These are phyloP conservation scores for Claviceps paspali DNA, from an alignment of 2,329 filamentous ascomycete genomes.

Conservation along the genomic window DNA sequence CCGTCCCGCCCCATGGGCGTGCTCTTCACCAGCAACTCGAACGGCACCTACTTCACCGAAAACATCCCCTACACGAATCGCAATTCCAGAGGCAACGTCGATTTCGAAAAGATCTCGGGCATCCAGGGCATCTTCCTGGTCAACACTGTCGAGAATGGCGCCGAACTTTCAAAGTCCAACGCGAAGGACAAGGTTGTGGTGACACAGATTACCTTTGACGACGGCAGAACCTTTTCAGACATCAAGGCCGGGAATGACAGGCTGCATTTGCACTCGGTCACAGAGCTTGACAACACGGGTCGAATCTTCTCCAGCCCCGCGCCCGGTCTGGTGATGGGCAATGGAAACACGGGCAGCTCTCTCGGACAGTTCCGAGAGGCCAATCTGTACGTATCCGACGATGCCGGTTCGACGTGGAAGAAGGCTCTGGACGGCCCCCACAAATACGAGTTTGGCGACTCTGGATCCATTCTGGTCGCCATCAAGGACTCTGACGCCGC, in stretches of 20 bases:
- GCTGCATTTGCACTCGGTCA: slow-evolving; percentile 86
- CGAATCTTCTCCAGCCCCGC: slow-evolving; percentile 87
- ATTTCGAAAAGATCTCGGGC: slow-evolving; percentile 85
- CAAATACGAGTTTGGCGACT: slow-evolving; percentile 92
- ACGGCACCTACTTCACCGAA: slow-evolving; percentile 87
- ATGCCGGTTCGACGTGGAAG: slow-evolving; percentile 78
- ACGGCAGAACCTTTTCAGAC: slow-evolving; percentile 70
- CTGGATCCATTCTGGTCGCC: slow-evolving; percentile 77
- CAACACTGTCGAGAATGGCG: slow-evolving; percentile 76
- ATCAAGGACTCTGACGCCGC: slow-evolving; percentile 57
- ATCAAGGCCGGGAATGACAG: slow-evolving; percentile 53
- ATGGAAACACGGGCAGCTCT: slow-evolving; percentile 72
- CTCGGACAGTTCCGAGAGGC: slow-evolving; percentile 59
- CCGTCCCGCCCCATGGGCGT: slow-evolving; percentile 62
- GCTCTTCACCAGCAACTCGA: slow-evolving; percentile 91
- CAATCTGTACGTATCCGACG: slow-evolving; percentile 75
- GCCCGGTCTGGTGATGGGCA: slow-evolving; percentile 83
- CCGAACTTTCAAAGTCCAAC: slow-evolving; percentile 46
- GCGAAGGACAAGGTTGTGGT: slow-evolving; percentile 50
- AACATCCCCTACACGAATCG: slow-evolving; percentile 90
- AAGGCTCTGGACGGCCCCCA: slow-evolving; percentile 64
- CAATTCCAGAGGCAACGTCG: slow-evolving; percentile 58
- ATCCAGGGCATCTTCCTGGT: slow-evolving; percentile 88
- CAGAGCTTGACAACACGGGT: slow-evolving; percentile 66
- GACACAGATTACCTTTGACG: slow-evolving; percentile 85